Evolutionary conservation across 352 stramenopile species (phyloP), one percentile per base, ranked within the genome.

Genomic region (Aphanomyces astaci): DNA sequence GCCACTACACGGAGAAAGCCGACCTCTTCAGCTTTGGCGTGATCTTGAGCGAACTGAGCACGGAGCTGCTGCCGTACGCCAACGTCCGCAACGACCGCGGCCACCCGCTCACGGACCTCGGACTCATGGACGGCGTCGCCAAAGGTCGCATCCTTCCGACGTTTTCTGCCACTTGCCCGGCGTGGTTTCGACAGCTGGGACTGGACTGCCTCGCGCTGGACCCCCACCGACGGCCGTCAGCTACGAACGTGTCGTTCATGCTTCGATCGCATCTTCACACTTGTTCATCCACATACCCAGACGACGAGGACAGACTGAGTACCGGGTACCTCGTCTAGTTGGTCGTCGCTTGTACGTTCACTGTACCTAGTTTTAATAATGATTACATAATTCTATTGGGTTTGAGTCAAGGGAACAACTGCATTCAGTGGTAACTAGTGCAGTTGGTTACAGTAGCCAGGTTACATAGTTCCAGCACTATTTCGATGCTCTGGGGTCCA

Each of bases 11-110:
- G 9, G 76, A 82, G 57, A 78, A 76, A 46, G 76, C 78, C 9
- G 76, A 84, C 67, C 76, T 82, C 66, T 86, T 81, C 71, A 82
- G 75, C 51, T 81, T 82, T 52, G 76, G 78, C 45, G 84, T 94
- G 56, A 86, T 94, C 70, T 76, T 94, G 27, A 87, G 78, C 51
- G 86, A 94, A 69, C 73, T 94, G 31, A 82, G 91, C 33, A 66
- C 27, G 24, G 59, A 66, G 46, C 48, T 54, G 4, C 30, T 66
- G 46, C 59, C 59, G 28, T 66, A 66, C 59, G 48, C 59, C 24
- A 36, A 66, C 39, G 11, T 43, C n/a, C 40, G 46, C 36, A 43
- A 43, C 36, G 36, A 43, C 36, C 36, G 36, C 36, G 36, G 36
- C 36, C 7, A 43, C 36, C 36, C 36, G 36, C 15, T 43, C 36